Conservation (phyloP, 2,329 filamentous ascomycete genomes). For the Stromatinia cepivora region DNA sequence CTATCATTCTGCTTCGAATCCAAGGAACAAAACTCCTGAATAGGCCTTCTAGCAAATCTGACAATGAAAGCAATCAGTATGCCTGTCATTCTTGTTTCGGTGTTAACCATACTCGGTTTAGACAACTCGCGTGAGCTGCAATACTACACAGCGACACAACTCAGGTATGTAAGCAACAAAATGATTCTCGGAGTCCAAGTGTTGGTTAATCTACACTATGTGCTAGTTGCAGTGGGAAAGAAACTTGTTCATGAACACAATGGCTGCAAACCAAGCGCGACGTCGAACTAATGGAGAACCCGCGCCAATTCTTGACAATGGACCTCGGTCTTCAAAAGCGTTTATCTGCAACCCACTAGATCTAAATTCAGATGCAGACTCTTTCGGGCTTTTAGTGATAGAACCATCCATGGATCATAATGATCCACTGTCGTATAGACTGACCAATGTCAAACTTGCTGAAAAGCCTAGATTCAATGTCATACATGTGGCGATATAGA, state of each 20-base stretch:
- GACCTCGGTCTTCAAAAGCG: not conserved
- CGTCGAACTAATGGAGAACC: not conserved
- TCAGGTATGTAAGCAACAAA: not conserved
- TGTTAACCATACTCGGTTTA: not conserved
- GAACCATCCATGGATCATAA: not conserved
- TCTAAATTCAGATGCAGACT: not conserved
- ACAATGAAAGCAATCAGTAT: not conserved
- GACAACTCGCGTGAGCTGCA: not conserved
- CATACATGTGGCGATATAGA: constrained; percentile 34
- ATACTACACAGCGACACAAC: not conserved
- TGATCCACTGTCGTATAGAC: not conserved
- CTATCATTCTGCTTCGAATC: too few relatives aligned
- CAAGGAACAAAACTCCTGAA: not conserved
- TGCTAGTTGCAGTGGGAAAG: not conserved
- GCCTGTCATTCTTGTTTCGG: too few relatives aligned
- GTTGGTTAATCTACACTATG: not conserved
- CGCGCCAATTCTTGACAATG: not conserved
- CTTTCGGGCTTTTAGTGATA: not conserved
- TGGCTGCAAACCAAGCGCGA: not conserved
- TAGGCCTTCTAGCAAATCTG: not conserved
- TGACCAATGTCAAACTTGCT: constrained; percentile 22
- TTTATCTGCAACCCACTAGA: constrained; percentile 1
- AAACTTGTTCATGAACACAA: not conserved
- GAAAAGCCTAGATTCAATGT: constrained; percentile 33
- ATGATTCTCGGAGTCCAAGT: not conserved